A percentile compares a stretch with the other conserved stretches of the same genome.
Evolutionary conservation across 306 rosid genomes (phyloP).

Genomic region (Dalbergia oliveri): DNA sequence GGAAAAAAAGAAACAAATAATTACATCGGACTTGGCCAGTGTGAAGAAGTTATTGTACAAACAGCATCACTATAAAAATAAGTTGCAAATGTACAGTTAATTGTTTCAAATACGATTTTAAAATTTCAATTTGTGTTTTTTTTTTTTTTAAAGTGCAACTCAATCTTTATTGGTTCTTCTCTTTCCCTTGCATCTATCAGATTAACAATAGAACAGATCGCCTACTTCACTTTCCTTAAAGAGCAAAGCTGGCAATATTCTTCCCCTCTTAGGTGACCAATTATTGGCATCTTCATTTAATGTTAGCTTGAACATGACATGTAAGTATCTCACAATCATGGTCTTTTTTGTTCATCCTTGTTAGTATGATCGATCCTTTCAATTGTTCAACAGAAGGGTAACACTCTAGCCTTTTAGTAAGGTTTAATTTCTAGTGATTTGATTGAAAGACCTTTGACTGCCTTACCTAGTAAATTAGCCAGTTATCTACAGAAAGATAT

Average conservation of each 20-base stretch:
- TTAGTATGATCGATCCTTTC: neutral
- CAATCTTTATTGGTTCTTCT: neutral
- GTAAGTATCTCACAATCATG: conserved; percentile 38
- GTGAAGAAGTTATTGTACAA: too few relatives aligned
- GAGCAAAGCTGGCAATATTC: conserved; percentile 50
- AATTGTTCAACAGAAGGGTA: neutral
- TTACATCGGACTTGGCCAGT: neutral
- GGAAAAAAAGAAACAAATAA: neutral
- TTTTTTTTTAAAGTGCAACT: neutral
- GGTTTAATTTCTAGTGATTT: neutral
- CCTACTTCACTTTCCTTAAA: conserved; percentile 49
- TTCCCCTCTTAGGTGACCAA: conserved; percentile 15
- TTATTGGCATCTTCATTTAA: conserved; percentile 42
- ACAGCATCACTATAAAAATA: too few relatives aligned
- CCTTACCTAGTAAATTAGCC: neutral
- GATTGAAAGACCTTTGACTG: neutral
- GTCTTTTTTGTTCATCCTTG: neutral
- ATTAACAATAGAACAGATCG: conserved; percentile 23
- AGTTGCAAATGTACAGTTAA: neutral
- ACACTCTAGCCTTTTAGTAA: neutral
- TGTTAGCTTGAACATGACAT: conserved; percentile 41
- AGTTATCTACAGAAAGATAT: neutral
- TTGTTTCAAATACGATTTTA: neutral
- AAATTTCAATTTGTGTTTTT: neutral
- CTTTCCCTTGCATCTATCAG: conserved; percentile 18